Evolutionary conservation across 164 flowering plant genomes (phyloP), one percentile per base, ranked within the genome.

Genomic region (Berberis thunbergii): DNA sequence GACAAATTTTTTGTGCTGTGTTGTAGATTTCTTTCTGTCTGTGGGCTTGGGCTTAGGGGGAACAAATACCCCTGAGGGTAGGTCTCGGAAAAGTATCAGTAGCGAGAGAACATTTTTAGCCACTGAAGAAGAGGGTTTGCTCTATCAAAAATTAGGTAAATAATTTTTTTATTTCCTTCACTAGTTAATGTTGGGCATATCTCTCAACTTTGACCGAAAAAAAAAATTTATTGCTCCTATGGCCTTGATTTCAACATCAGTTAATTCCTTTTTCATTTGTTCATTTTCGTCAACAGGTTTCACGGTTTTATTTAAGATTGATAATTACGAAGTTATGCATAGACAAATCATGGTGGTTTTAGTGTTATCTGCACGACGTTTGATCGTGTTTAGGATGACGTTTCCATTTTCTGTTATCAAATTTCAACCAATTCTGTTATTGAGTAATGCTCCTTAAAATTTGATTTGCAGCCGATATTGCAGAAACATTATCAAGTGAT

Each of bases 81-180:
- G 72, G 72, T 53, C 71, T 26, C 75, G 96, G 10, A 94, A 87
- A 77, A 90, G 98, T 69, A 91, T 91, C 6, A 91, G 98, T 39
- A 87, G 70, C 63, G 98, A 94, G 76, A 83, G 98, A 71, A 94
- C 97, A 62, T 94, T 94, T 79, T 69, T 91, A 59, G 84, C 91
- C 58, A 88, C 89, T 9, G 70, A 62, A 2, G 79, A 88, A 61
- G 85, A 83, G 69, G 70, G 76, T 63, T 70, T 80, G 11, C 79
- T 88, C 65, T 74, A 75, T 70, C 69, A 79, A 57, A 93, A 81
- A 73, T 66, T 93, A 71, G 96, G 97, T 84, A 80, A 81, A 44
- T 45, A 55, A 45, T 38, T 45, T 4, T 57, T 56, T 4, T 56
- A 39, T 43, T 48, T 4, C 10, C 50, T 48, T 26, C 26, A 26